Evolutionary conservation across 768 basidiomycete genomes (phyloP), one percentile per base, ranked within the genome.

Genomic region (Panaeolus papilionaceus): DNA sequence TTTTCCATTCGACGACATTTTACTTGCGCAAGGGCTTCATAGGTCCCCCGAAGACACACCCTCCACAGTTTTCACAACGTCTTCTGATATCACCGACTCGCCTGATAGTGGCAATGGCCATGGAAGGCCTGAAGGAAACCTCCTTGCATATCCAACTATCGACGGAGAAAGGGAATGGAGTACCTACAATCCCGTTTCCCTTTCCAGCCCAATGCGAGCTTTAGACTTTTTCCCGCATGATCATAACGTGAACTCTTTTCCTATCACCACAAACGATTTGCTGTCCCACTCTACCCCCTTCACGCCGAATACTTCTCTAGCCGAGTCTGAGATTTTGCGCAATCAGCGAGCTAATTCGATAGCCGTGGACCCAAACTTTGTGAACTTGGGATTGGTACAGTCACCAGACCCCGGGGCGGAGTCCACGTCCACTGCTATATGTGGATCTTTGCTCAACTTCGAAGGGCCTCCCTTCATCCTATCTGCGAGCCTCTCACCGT

Each of bases 201-300:
- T 69, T 44, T 74, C 73, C 12, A 65, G 69, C 18, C 68, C 73
- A 8, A 64, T 72, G 38, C 66, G 70, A n/a, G 63, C 70, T 64
- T 63, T 71, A 4, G 64, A 62, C 28, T 68, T 70, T 64, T 37
- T 37, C 42, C 39, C 65, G 44, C 58, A 63, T 26, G 61, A 49
- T 45, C 62, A 68, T 20, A 38, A 61, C 20, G 23, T 54, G 11
- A 28, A 23, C 23, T 23, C 38, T 63, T 66, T 44, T 11, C 61
- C 42, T 65, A 51, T 44, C 42, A 26, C 3, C 61, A 58, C 14
- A 12, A 61, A 9, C 33, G 8, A 28, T 54, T 23, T 39, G 62
- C 1, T 18, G 18, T 18, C 42, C 42, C 5, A 18, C 42, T 6
- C 16, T 3, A 16, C 16, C 5, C 42, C 16, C 16, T 18, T 12